Base-by-base conservation (phyloP, 805 yeast species). In the Metschnikowia noctiluminum region DNA sequence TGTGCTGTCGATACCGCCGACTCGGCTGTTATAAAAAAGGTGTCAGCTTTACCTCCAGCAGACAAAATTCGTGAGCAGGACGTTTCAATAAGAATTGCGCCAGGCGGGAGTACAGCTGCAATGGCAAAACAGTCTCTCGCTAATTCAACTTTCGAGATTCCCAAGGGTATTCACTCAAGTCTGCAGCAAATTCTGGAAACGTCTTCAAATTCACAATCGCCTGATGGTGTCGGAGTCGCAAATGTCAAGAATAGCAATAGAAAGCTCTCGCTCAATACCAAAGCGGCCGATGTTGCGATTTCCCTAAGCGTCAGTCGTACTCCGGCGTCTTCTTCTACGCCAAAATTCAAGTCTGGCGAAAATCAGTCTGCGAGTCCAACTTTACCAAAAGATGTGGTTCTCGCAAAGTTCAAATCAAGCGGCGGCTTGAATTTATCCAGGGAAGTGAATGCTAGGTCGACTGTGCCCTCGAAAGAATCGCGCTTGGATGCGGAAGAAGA, bases 381-480 rank as follows among this genome's bases (percentile, higher is more conserved):
- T 42, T 42, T 54, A 11, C 46, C 47, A 8, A 55, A 43, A 28
- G 48, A 46, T 30, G 55, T 49, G 16, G 42, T 55, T 16, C 38
- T 55, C 41, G 44, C 49, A 13, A 44, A 49, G 11, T 47, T 55
- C 37, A 45, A 45, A 35, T 28, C n/a, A 9, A 42, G 32, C 43
- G 38, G 30, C 7, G 50, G 54, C 27, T 51, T 53, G 54, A 39
- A 52, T 3, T 38, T 56, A 10, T 30, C 57, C 21, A 42, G 45
- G 30, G 48, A 44, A 15, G 51, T 56, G 30, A 54, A 47, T 38
- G 30, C 52, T 42, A 49, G 46, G 27, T 50, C 50, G 16, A 40
- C 50, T 4, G 39, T 48, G 11, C 27, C 46, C 11, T 16, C 49
- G 3, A 46, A 43, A 1, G 38, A 41, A 10, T 13, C 48, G 4